Evolutionary conservation across 352 stramenopile species (phyloP), one percentile per base, ranked within the genome.

Genomic region (Phytophthora sp.): DNA sequence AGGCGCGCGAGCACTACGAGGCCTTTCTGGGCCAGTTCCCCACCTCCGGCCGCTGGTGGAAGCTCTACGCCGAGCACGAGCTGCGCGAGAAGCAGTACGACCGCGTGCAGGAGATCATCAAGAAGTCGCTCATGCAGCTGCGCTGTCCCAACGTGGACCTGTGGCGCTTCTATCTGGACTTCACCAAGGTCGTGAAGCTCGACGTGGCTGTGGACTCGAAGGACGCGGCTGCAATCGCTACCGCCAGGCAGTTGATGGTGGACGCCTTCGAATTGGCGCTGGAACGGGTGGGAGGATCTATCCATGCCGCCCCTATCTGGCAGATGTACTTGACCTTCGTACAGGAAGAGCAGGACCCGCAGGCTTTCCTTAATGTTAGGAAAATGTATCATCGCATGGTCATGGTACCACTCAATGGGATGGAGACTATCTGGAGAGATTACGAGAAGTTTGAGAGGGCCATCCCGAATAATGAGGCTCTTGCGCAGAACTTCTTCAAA

Each of bases 401-500:
- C 1, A 83, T 84, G 43, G 69, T 93, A 20, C 88, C 88, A 0
- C 80, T 94, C 9, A 74, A 82, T 54, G 76, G 81, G 38, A 92
- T 94, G 84, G 88, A 96, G 26, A 77, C 59, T 10, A 82, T 96
- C 46, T 94, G 87, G 84, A 83, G 83, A 34, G 88, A 96, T 34
- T 96, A 96, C 50, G 88, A 96, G 53, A 93, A 94, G 53, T 95
- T 96, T 37, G 88, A 96, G 54, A 76, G 88, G 17, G 71, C 79
- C 31, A 96, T 96, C 37, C 88, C 88, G 2, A 96, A 96, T 54
- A 96, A 96, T 62, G 88, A 96, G 11, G 82, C 79, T 12, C 71
- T 96, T 3, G 83, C 84, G 20, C 79, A 88, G 31, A 96, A 95
- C 62, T 93, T 95, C 42, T 95, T 96, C 66, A 96, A 96, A 59